phyloP scores from a whole-genome alignment of 257 asterid species.

The Solanum ossicruentum region DNA sequence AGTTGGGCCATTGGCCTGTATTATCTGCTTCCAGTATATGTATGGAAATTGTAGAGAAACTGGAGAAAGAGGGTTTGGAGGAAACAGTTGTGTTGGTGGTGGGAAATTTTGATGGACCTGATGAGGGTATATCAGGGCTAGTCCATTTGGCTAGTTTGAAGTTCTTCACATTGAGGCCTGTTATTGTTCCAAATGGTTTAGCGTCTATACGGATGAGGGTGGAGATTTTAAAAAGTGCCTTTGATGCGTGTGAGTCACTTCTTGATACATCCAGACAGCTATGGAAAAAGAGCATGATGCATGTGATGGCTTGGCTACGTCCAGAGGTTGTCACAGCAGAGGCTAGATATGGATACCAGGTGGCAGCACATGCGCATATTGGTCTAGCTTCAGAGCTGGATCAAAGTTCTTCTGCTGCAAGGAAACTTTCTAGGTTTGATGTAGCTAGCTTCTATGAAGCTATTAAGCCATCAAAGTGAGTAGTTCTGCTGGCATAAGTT shows the following conservation, averaged over 20 bases:
- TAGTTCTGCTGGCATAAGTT: neutral
- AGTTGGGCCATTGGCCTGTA: constrained; percentile 93
- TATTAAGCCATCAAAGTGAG: constrained; percentile 93
- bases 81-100: constrained; percentile 37
- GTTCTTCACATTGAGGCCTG: constrained; percentile 61
- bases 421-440: constrained; percentile 41
- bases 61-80: constrained; percentile 25
- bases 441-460: constrained; percentile 87
- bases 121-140: constrained; percentile 71
- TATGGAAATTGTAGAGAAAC: constrained; percentile 46
- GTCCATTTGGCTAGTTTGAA: constrained; percentile 80
- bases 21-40: constrained; percentile 32
- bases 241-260: constrained; percentile 68
- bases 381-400: constrained; percentile 20
- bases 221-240: constrained; percentile 41
- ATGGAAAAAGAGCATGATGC: constrained; percentile 93
- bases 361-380: constrained; percentile 10
- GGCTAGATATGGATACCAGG: constrained; percentile 56
- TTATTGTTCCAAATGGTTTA: constrained; percentile 23
- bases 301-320: constrained; percentile 82
- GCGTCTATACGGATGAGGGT: constrained; percentile 54
- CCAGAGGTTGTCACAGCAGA: constrained; percentile 92
- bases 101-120: constrained; percentile 76
- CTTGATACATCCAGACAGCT: constrained; percentile 58
- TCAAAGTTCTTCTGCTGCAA: constrained; percentile 24